phyloP scores from a whole-genome alignment of 345 rosid genomes.

The Aurinia saxatilis region DNA sequence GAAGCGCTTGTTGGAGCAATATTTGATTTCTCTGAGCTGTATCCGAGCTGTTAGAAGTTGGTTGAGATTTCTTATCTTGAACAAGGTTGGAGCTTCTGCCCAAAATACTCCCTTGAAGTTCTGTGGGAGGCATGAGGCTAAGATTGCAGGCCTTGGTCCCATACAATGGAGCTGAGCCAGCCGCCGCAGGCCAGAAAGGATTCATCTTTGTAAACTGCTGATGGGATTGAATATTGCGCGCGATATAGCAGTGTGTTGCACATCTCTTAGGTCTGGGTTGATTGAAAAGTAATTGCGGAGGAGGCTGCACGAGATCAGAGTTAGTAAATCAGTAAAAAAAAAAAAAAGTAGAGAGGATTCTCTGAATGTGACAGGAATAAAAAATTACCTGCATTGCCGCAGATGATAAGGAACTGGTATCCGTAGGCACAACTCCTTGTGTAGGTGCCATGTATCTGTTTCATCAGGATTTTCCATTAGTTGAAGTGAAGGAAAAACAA shows the following conservation, averaged over 20 bases:
- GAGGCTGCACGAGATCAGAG: slow-evolving; percentile 47
- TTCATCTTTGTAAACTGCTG: slow-evolving; percentile 80
- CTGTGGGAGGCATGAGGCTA: slow-evolving; percentile 67
- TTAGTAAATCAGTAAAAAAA: background rate
- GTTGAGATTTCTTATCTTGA: slow-evolving; percentile 55
- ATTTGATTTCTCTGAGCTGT: slow-evolving; percentile 75
- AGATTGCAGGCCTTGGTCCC: slow-evolving; percentile 76
- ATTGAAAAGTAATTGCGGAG: slow-evolving; percentile 60
- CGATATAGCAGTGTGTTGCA: slow-evolving; percentile 92
- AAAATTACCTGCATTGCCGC: slow-evolving; percentile 71
- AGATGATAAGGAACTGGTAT: slow-evolving; percentile 56
- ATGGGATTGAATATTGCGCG: slow-evolving; percentile 60
- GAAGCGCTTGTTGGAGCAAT: slow-evolving; percentile 72
- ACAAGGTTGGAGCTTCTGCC: slow-evolving; percentile 42
- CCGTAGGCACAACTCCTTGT: slow-evolving; percentile 86
- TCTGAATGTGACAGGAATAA: background rate
- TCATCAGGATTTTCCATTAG: slow-evolving; percentile 21
- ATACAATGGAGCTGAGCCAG: slow-evolving; percentile 65
- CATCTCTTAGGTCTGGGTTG: slow-evolving; percentile 88
- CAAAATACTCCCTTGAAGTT: slow-evolving; percentile 47
- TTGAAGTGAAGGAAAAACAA: background rate
- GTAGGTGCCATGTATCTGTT: slow-evolving; percentile 79
- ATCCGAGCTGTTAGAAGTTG: slow-evolving; percentile 47
- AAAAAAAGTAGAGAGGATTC: background rate
- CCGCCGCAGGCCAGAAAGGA: slow-evolving; percentile 86